phyloP scores from a whole-genome alignment of 176 grass and related monocot genomes.

The Phragmites australis region DNA sequence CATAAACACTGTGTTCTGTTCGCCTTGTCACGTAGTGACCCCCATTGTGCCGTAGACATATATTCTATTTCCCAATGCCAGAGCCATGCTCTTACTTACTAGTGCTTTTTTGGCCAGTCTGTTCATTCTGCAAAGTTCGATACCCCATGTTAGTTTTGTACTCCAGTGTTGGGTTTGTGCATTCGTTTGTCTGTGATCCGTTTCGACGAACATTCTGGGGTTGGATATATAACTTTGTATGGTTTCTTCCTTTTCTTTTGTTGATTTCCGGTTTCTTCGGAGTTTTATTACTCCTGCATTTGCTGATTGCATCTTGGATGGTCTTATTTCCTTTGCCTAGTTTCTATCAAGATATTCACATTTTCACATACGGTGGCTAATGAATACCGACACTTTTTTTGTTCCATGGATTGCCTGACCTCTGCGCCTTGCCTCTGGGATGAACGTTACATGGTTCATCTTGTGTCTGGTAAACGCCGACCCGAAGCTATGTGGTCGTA shows the following conservation, averaged over 20 bases:
- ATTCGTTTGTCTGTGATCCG: neutral
- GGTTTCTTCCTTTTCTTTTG: neutral
- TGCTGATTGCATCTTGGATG: too few species aligned
- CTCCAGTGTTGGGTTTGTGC: neutral
- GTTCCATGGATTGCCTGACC: too few species aligned
- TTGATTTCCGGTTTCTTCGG: neutral
- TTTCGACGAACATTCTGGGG: neutral
- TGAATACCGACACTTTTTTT: too few species aligned
- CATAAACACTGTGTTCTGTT: neutral
- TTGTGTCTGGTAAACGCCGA: too few species aligned
- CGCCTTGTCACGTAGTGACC: neutral
- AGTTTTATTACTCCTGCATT: too few species aligned
- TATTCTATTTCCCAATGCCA: neutral
- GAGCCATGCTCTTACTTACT: neutral
- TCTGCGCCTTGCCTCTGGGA: too few species aligned
- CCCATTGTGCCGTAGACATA: conserved; percentile 5
- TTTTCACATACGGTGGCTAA: too few species aligned
- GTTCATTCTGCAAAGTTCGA: neutral
- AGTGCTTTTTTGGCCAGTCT: neutral
- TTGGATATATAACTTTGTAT: neutral
- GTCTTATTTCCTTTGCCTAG: too few species aligned
- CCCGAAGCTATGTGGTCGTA: too few species aligned
- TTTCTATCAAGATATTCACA: too few species aligned
- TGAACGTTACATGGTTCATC: too few species aligned
- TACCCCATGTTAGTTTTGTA: neutral